phyloP scores from a whole-genome alignment of 208 protist species.

The Leishmania tarentolae region DNA sequence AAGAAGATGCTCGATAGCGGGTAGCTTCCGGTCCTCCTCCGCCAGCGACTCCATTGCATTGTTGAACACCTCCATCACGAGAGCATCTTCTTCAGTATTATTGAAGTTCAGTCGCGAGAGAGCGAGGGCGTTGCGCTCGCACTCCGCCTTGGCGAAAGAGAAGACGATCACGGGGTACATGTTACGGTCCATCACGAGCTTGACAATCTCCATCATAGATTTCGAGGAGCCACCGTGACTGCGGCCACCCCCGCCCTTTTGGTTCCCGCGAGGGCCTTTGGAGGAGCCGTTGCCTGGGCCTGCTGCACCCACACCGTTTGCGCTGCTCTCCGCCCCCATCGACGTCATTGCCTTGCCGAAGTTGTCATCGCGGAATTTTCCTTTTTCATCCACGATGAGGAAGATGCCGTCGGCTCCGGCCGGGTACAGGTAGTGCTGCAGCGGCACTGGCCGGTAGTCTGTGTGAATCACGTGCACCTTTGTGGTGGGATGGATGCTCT shows the following conservation, averaged over 20 bases:
- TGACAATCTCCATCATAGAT: constrained; percentile 95
- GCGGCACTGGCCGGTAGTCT: constrained; percentile 98
- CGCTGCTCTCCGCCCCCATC: constrained; percentile 54
- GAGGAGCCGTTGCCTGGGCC: constrained; percentile 19
- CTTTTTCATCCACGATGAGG: constrained; percentile 97
- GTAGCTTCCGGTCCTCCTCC: constrained; percentile 93
- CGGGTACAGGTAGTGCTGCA: constrained; percentile 99
- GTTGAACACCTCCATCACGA: constrained; percentile 94
- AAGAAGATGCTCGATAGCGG: constrained; percentile 95
- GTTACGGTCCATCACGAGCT: constrained; percentile 96
- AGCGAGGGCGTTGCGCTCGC: constrained; percentile 95
- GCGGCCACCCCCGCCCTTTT: constrained; percentile 20
- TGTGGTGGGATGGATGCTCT: constrained; percentile 95
- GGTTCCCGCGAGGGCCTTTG: constrained; percentile 22
- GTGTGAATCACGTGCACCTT: constrained; percentile 99
- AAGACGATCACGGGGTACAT: constrained; percentile 99
- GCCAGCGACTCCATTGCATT: constrained; percentile 96
- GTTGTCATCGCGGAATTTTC: constrained; percentile 96
- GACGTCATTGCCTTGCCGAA: constrained; percentile 95
- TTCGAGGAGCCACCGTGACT: constrained; percentile 37
- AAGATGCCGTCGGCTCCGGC: constrained; percentile 96
- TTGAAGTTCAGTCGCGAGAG: constrained; percentile 97
- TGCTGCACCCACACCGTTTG: constrained; percentile 25
- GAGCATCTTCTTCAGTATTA: constrained; percentile 91
- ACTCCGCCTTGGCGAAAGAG: constrained; percentile 98